Conservation (phyloP, 2,329 filamentous ascomycete genomes). For the Claviceps sp. region DNA sequence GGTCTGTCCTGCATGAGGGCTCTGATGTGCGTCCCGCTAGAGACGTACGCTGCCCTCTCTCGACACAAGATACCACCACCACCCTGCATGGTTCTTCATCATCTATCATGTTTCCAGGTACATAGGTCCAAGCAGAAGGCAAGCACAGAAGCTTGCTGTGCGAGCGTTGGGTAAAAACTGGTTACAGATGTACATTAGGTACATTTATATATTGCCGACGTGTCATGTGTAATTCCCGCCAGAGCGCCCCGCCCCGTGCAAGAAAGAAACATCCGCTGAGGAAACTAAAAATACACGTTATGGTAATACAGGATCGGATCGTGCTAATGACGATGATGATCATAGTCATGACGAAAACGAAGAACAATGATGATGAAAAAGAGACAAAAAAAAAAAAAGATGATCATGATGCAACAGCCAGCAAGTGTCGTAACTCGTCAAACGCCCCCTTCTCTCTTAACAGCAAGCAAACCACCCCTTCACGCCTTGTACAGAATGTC, state of each 20-base stretch:
- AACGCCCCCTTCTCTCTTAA: neutral
- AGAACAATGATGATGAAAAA: neutral
- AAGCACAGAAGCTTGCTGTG: too few relatives aligned
- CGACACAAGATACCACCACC: too few relatives aligned
- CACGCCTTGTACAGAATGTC: conserved; percentile 85
- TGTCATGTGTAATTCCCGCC: neutral
- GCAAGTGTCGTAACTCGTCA: neutral
- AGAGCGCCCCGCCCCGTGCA: neutral
- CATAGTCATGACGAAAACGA: neutral
- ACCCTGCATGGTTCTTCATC: too few relatives aligned
- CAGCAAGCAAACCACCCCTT: conserved; percentile 5
- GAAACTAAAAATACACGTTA: neutral
- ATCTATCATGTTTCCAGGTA: too few relatives aligned
- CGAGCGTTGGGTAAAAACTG: too few relatives aligned
- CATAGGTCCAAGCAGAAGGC: too few relatives aligned
- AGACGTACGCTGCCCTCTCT: too few relatives aligned
- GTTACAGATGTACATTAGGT: too few relatives aligned
- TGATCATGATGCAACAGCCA: neutral
- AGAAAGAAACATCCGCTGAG: neutral
- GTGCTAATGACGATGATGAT: neutral
- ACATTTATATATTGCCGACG: too few relatives aligned
- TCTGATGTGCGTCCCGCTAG: too few relatives aligned
- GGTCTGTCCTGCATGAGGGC: too few relatives aligned
- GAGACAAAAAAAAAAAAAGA: neutral
- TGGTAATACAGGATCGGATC: neutral